phyloP scores from a whole-genome alignment of 805 yeast genomes.

The Scheffersomyces stipitis region DNA sequence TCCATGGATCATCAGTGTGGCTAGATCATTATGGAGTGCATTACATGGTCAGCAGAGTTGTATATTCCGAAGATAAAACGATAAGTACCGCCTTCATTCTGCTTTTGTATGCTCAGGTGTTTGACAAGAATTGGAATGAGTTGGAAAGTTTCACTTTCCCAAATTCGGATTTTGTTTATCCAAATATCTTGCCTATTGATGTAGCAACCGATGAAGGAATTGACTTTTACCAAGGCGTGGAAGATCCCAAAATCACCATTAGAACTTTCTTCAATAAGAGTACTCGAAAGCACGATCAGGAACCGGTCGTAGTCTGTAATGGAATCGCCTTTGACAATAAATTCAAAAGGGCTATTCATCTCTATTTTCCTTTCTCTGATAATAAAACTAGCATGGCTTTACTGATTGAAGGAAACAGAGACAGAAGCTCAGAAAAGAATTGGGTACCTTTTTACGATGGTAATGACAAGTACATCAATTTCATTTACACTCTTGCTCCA shows the following conservation, averaged over 20 bases:
- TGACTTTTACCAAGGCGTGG: neutral
- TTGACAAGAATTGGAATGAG: slow-evolving; percentile 21
- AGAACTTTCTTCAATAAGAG: neutral
- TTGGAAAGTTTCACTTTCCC: slow-evolving; percentile 5
- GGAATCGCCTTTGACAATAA: neutral
- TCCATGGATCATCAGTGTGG: slow-evolving; percentile 11
- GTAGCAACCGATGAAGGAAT: neutral
- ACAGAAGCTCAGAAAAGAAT: neutral
- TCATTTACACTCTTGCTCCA: neutral
- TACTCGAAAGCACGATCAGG: neutral
- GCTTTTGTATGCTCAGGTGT: slow-evolving; percentile 18
- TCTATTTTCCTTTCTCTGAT: neutral
- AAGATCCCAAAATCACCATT: neutral
- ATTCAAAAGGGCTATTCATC: neutral
- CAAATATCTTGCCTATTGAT: neutral
- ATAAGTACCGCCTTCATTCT: slow-evolving; percentile 3
- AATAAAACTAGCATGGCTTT: no score
- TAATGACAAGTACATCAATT: neutral
- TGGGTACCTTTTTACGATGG: neutral
- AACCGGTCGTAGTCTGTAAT: neutral
- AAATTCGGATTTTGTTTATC: neutral
- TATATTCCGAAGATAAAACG: no score
- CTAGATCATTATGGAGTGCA: slow-evolving; percentile 5
- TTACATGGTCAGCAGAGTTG: slow-evolving; percentile 8
- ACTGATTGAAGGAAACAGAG: neutral